These are phyloP conservation scores for Podospora conica DNA, from an alignment of 495 filamentous ascomycete species.

Conservation along the genomic window DNA sequence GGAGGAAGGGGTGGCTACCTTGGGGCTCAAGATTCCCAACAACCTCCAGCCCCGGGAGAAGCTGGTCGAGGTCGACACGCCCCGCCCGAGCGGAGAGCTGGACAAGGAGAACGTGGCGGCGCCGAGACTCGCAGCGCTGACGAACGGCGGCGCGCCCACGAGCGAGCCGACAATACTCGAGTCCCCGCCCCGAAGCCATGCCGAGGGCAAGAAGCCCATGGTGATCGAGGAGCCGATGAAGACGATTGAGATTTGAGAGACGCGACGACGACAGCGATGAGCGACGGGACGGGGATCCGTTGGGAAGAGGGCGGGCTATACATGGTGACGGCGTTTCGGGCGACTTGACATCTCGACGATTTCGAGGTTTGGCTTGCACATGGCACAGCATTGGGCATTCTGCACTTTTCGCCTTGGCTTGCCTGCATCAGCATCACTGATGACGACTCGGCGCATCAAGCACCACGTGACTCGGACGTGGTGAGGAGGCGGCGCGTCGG, in stretches of 20 bases:
- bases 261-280: conserved; percentile 2
- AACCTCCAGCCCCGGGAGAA: conserved; percentile 19
- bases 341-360: conserved; percentile 1
- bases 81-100: conserved; percentile 42
- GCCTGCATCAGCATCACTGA: no score
- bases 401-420: neutral
- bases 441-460: neutral
- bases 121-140: conserved; percentile 24
- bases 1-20: conserved; percentile 37
- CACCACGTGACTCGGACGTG: neutral
- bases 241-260: conserved; percentile 49
- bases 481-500: neutral
- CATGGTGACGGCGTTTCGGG: conserved; percentile 10
- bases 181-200: conserved; percentile 15
- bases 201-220: conserved; percentile 31
- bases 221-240: conserved; percentile 48
- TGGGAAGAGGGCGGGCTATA: neutral
- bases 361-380: conserved; percentile 3
- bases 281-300: conserved; percentile 5
- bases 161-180: conserved; percentile 17
- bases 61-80: conserved; percentile 46
- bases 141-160: conserved; percentile 26
- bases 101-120: conserved; percentile 29
- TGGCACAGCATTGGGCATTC: conserved; percentile 8
- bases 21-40: conserved; percentile 17